A percentile compares a stretch with the other conserved stretches of the same genome.
phyloP scores from a whole-genome alignment of 257 asterid genomes.

The Solanum ossicruentum region DNA sequence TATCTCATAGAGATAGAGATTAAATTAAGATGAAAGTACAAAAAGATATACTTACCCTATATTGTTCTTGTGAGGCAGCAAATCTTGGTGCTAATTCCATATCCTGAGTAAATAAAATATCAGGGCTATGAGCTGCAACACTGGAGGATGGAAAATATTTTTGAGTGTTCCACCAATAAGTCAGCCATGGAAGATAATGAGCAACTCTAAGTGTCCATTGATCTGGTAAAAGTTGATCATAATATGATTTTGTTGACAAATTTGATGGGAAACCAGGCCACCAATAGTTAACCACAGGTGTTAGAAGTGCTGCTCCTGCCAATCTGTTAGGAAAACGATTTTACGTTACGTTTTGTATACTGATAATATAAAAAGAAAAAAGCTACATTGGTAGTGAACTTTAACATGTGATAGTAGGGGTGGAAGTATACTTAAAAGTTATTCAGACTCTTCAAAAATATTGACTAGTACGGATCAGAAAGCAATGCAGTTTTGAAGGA shows the following conservation, averaged over 20 bases:
- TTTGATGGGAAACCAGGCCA: neutral
- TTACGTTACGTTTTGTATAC: neutral
- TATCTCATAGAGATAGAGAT: too few species aligned
- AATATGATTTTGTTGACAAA: neutral
- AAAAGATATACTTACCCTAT: neutral
- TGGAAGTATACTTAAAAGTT: neutral
- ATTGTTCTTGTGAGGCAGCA: neutral
- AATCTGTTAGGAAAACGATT: neutral
- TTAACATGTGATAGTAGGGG: neutral
- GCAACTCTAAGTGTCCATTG: neutral
- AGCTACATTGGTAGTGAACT: neutral
- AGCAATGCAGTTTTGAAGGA: neutral
- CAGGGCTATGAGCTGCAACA: neutral
- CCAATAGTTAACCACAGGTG: neutral
- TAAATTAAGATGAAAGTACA: neutral
- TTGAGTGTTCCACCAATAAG: neutral
- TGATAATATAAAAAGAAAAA: neutral
- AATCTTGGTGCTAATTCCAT: neutral
- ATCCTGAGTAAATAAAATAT: neutral
- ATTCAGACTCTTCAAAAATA: neutral
- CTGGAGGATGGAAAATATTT: neutral
- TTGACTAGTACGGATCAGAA: rapidly evolving
- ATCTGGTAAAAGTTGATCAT: neutral
- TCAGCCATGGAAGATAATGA: neutral
- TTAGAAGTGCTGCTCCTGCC: neutral